Evolutionary conservation across 192 early-diverging fungal species (phyloP).

Genomic region (Backusella parvicylindrica): DNA sequence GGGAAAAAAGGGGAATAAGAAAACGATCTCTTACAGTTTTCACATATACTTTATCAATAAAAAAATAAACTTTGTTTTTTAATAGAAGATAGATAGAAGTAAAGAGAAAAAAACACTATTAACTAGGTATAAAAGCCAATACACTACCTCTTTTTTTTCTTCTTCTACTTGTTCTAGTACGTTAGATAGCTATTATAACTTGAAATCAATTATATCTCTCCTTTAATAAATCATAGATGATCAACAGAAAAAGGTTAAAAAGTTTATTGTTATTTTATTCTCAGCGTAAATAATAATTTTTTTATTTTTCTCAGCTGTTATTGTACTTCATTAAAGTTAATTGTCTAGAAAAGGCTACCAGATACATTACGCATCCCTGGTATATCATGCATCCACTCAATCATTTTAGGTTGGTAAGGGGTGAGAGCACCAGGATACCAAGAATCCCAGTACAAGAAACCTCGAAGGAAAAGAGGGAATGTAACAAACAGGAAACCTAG

Average conservation of each 20-base stretch:
- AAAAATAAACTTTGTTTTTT: not conserved
- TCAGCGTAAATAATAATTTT: not conserved
- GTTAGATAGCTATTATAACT: not conserved
- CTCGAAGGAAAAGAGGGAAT: not conserved
- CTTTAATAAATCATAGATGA: not conserved
- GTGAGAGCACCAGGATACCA: not conserved
- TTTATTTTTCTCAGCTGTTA: not conserved
- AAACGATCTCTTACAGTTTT: not conserved
- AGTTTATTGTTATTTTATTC: not conserved
- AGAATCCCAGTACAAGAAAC: not conserved
- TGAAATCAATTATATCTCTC: not conserved
- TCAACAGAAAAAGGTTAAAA: not conserved
- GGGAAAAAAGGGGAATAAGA: not conserved
- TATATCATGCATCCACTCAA: conserved; percentile 1
- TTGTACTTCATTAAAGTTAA: conserved; percentile 2
- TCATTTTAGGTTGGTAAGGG: not conserved
- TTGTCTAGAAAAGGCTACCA: conserved; percentile 1
- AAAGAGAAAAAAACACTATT: not conserved
- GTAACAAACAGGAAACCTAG: not conserved
- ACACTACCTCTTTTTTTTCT: not conserved
- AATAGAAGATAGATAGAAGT: not conserved
- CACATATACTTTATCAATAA: not conserved
- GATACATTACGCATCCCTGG: not conserved
- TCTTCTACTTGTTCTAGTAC: not conserved
- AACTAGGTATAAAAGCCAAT: not conserved